Evolutionary conservation across 2,329 filamentous ascomycete species (phyloP), one percentile per base, ranked within the genome.

Genomic region (Claviceps africana): DNA sequence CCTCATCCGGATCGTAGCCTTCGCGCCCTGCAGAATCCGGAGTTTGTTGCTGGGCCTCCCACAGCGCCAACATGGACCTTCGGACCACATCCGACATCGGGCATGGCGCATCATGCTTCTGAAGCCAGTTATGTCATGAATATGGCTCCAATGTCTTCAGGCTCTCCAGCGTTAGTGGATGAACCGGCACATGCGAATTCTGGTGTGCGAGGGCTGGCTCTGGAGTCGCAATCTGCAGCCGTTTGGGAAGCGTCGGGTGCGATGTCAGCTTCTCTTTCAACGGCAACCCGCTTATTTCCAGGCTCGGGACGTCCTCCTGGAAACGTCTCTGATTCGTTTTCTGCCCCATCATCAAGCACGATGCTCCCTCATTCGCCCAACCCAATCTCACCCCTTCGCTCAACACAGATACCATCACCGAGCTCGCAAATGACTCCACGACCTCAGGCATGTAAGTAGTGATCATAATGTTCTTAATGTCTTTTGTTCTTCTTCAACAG

Each of bases 211-310:
- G 46, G 33, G 22, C 28, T 43, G 37, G 17, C 33, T 31, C 33
- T 51, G 43, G 53, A 54, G 33, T 45, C 53, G 8, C 46, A 46
- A 33, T 19, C 31, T 39, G 15, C 46, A 17, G 31, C 19, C 15
- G 53, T 39, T 50, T 54, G 53, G 50, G 54, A 39, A 49, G 53
- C 57, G 43, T 49, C 55, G 47, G 55, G 55, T 52, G 53, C 54
- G 40, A 57, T 53, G 7, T 54, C 54, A 42, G 60, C 59, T 53
- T 50, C 54, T 47, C 56, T 60, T 55, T 56, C 59, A 55, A 55
- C 58, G 19, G 9, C 40, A 49, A 8, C 30, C 31, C 30, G 33
- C 33, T 48, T 56, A 2, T 59, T 61, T 44, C 25, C 55, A 17
- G 48, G 53, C 45, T 43, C 55, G 25, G 61, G 59, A 8, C 53